A percentile compares a stretch with the other conserved stretches of the same genome.
phyloP scores from a whole-genome alignment of 768 basidiomycete species.

The Trichaptum fuscoviolaceum region DNA sequence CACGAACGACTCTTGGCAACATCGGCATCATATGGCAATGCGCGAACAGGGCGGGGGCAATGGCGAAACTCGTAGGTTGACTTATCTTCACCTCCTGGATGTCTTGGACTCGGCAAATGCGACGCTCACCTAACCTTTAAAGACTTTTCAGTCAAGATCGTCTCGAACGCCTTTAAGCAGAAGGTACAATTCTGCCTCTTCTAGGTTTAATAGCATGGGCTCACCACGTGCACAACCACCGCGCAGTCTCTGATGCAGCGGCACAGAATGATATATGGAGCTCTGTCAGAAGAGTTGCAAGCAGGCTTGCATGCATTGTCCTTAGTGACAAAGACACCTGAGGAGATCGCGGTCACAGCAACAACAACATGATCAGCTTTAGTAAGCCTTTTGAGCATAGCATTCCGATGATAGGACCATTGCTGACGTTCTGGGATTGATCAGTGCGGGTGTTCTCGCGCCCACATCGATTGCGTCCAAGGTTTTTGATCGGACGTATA shows the following conservation, averaged over 20 bases:
- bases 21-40: conserved; percentile 83
- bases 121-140: conserved; percentile 9
- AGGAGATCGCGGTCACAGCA: conserved; percentile 32
- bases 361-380: background rate
- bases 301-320: conserved; percentile 75
- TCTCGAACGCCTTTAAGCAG: conserved; percentile 67
- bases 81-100: conserved; percentile 11
- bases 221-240: background rate
- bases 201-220: background rate
- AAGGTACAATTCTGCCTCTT: conserved; percentile 44
- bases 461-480: background rate
- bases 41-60: conserved; percentile 57
- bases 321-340: conserved; percentile 64
- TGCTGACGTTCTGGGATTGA: background rate
- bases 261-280: conserved; percentile 73
- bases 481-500: background rate
- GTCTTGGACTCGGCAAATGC: background rate
- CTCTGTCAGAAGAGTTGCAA: conserved; percentile 64
- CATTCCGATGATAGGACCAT: conserved; percentile 5
- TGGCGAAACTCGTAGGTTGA: conserved; percentile 75
- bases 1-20: conserved; percentile 79
- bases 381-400: background rate
- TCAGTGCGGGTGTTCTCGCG: background rate
- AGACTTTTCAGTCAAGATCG: conserved; percentile 77
- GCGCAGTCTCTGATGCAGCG: conserved; percentile 68